Conservation (phyloP, 805 yeast species). For the Clavispora santaluciae region DNA sequence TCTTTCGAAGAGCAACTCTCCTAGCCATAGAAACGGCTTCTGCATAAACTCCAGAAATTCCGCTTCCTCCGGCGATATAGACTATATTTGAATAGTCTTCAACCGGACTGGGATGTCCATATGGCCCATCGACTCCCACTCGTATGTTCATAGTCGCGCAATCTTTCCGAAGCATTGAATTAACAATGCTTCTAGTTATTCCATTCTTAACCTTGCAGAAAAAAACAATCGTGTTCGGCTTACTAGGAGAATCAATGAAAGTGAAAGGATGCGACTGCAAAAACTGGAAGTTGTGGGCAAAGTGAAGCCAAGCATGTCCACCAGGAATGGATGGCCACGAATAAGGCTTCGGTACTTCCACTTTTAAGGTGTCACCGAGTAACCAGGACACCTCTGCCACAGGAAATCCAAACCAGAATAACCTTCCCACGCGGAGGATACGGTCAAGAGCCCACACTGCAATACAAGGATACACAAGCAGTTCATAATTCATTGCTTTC, state of each 20-base stretch:
- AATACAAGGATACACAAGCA: constrained; percentile 10
- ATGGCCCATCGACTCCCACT: constrained; percentile 62
- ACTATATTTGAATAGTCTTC: constrained; percentile 49
- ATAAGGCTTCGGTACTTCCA: constrained; percentile 31
- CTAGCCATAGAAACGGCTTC: constrained; percentile 32
- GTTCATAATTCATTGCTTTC: constrained; percentile 5
- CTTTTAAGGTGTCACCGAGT: constrained; percentile 35
- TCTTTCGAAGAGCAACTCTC: constrained; percentile 15
- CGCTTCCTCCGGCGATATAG: constrained; percentile 71
- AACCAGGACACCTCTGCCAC: constrained; percentile 25
- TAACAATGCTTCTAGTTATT: constrained; percentile 29
- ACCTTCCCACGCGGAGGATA: constrained; percentile 23
- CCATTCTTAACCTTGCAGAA: constrained; percentile 37
- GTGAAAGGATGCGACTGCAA: constrained; percentile 45
- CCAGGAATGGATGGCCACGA: constrained; percentile 37
- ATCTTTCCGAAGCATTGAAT: constrained; percentile 24
- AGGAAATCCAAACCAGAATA: constrained; percentile 32
- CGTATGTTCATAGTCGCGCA: constrained; percentile 25
- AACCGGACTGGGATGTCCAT: constrained; percentile 51
- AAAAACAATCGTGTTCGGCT: constrained; percentile 22
- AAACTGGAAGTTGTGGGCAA: constrained; percentile 29
- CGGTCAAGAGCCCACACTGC: constrained; percentile 35
- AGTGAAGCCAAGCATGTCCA: constrained; percentile 38
- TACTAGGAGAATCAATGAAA: constrained; percentile 18
- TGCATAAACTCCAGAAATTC: constrained; percentile 57